phyloP scores from a whole-genome alignment of 2,329 filamentous ascomycete species.

The Clonostachys chloroleuca region DNA sequence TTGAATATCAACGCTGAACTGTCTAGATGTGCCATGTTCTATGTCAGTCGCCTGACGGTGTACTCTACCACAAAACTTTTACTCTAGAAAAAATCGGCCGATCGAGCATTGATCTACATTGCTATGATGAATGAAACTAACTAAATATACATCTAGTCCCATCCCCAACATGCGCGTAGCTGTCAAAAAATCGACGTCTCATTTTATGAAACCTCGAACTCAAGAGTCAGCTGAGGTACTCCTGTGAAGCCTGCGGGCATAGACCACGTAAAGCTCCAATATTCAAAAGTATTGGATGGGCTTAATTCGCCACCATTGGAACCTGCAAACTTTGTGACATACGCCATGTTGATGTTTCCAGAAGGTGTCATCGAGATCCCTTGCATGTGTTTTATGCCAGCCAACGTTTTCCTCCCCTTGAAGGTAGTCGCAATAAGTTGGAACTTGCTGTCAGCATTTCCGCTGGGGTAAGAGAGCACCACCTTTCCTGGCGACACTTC shows the following conservation, averaged over 20 bases:
- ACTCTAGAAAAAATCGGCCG: no score
- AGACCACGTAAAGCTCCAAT: conserved; percentile 38
- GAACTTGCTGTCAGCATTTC: conserved; percentile 42
- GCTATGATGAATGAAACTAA: no score
- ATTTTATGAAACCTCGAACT: neutral
- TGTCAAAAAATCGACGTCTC: neutral
- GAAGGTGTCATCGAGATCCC: conserved; percentile 38
- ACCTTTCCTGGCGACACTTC: conserved; percentile 34
- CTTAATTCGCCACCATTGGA: conserved; percentile 21
- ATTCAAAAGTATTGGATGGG: conserved; percentile 32
- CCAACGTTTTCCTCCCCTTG: conserved; percentile 32
- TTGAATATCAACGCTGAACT: no score
- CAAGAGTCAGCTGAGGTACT: conserved; percentile 1
- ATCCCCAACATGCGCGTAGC: no score
- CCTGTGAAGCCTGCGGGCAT: conserved; percentile 21
- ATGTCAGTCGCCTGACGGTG: no score
- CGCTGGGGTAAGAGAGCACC: conserved; percentile 47
- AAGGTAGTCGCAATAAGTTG: conserved; percentile 44
- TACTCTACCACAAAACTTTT: no score
- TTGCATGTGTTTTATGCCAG: conserved; percentile 39
- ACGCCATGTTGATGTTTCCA: conserved; percentile 34
- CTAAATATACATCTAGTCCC: no score
- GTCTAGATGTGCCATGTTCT: no score
- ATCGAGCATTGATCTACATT: no score
- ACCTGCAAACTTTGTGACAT: conserved; percentile 36